These are phyloP conservation scores for Aspergillus tanneri DNA, from an alignment of 2,329 filamentous ascomycete genomes.

Conservation along the genomic window DNA sequence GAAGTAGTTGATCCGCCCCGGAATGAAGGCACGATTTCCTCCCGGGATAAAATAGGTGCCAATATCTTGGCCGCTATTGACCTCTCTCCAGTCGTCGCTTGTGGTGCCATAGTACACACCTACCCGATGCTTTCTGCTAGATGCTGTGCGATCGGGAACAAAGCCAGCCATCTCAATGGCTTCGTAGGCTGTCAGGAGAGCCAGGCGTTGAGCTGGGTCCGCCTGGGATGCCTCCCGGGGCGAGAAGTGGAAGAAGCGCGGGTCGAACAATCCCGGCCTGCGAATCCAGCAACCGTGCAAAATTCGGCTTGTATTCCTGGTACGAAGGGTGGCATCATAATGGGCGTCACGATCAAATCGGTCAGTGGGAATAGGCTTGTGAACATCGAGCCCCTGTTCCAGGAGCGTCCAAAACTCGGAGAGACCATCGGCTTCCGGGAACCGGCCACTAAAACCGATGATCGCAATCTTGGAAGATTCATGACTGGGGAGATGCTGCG, in stretches of 20 bases:
- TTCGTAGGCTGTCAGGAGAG: background rate
- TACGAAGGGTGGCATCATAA: background rate
- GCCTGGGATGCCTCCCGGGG: slow-evolving; percentile 59
- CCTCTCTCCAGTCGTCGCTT: slow-evolving; percentile 66
- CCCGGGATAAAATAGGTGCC: slow-evolving; percentile 66
- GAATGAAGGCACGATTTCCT: slow-evolving; percentile 59
- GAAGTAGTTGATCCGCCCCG: slow-evolving; percentile 69
- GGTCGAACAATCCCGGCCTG: slow-evolving; percentile 39
- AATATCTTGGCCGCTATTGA: slow-evolving; percentile 68
- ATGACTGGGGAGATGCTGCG: too few relatives aligned
- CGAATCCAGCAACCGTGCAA: slow-evolving; percentile 39
- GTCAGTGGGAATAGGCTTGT: slow-evolving; percentile 27
- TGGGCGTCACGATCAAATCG: slow-evolving; percentile 34
- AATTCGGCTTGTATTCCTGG: background rate
- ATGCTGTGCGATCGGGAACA: slow-evolving; percentile 67
- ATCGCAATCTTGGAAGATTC: slow-evolving; percentile 1
- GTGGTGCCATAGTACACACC: slow-evolving; percentile 72
- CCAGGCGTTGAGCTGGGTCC: background rate
- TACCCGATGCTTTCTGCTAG: slow-evolving; percentile 61
- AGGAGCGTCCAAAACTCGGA: slow-evolving; percentile 41
- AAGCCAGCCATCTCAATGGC: slow-evolving; percentile 74
- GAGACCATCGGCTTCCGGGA: slow-evolving; percentile 14
- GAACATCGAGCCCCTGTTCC: slow-evolving; percentile 34
- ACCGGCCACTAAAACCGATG: background rate
- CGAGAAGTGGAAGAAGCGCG: slow-evolving; percentile 51